A percentile compares a stretch with the other conserved stretches of the same genome.
These are phyloP conservation scores for Puccinia novopanici DNA, from an alignment of 1,284 basidiomycete genomes.

Conservation along the genomic window DNA sequence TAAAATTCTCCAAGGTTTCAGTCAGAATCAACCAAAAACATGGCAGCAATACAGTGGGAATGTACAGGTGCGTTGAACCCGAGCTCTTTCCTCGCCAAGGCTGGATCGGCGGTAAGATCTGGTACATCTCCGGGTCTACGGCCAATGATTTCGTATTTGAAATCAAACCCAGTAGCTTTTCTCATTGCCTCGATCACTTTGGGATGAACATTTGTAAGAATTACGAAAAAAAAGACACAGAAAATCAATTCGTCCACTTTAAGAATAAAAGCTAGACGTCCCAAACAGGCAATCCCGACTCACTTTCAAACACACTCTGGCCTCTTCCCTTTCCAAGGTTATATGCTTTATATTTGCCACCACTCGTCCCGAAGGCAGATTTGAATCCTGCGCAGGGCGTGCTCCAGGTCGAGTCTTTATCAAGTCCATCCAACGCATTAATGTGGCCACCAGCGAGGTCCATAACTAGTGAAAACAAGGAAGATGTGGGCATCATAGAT, in stretches of 20 bases:
- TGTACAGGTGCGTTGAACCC: constrained; percentile 78
- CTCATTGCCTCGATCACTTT: constrained; percentile 80
- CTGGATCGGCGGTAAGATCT: constrained; percentile 90
- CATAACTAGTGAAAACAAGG: constrained; percentile 64
- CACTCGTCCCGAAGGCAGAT: constrained; percentile 59
- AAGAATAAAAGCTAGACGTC: background rate
- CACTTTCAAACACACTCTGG: constrained; percentile 77
- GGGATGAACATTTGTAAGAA: constrained; percentile 62
- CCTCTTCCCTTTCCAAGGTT: constrained; percentile 94
- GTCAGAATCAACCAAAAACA: background rate
- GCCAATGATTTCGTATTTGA: constrained; percentile 84
- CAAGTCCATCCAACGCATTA: constrained; percentile 82
- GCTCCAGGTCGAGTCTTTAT: constrained; percentile 65
- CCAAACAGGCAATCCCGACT: background rate
- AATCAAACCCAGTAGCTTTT: constrained; percentile 83
- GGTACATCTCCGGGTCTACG: constrained; percentile 94
- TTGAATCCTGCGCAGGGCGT: constrained; percentile 57
- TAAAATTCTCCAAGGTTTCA: background rate
- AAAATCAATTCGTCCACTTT: background rate
- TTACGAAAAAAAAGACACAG: constrained; percentile 38
- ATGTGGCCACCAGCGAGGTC: constrained; percentile 93
- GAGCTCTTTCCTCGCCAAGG: constrained; percentile 87
- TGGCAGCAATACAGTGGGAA: constrained; percentile 53
- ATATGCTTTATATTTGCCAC: constrained; percentile 80
- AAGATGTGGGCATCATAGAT: background rate